These are phyloP conservation scores for Chamaecrista fasciculata DNA, from an alignment of 306 rosid genomes.

Conservation along the genomic window DNA sequence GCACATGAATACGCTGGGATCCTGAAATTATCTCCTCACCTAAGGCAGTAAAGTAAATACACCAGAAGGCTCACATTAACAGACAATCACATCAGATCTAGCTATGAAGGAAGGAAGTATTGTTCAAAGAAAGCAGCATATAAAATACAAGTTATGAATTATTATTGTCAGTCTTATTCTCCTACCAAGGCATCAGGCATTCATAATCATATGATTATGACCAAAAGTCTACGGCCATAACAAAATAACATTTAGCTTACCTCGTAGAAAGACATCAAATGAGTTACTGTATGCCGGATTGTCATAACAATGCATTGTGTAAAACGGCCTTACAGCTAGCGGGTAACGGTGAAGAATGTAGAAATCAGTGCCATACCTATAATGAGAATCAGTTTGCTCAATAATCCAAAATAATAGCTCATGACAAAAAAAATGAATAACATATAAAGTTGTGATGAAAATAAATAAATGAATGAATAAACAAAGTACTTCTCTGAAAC, in stretches of 20 bases:
- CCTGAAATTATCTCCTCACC: conserved; percentile 99
- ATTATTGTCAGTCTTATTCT: too few species aligned
- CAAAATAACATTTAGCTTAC: conserved; percentile 35
- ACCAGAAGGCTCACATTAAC: conserved; percentile 25
- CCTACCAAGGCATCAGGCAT: too few species aligned
- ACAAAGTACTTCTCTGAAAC: conserved; percentile 88
- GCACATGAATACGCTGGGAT: conserved; percentile 83
- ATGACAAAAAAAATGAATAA: not conserved
- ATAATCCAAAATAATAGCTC: not conserved
- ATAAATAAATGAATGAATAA: not conserved
- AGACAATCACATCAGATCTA: not conserved
- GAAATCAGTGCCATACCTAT: conserved; percentile 89
- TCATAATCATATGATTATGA: not conserved
- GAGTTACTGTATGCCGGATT: conserved; percentile 78
- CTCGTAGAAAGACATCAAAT: conserved; percentile 93
- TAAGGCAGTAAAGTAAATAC: conserved; percentile 29
- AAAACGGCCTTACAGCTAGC: conserved; percentile 84
- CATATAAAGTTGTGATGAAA: not conserved
- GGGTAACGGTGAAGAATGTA: conserved; percentile 91
- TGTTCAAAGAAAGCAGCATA: not conserved
- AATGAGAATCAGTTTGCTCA: conserved; percentile 2
- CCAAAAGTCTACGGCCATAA: not conserved
- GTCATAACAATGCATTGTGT: conserved; percentile 93
- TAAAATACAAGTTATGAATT: not conserved
- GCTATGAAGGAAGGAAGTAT: not conserved